Percentiles rank a stretch among this genome's conserved stretches.
These are phyloP conservation scores for Bromus sterilis DNA, from an alignment of 176 grass and related monocot species.

Conservation along the genomic window DNA sequence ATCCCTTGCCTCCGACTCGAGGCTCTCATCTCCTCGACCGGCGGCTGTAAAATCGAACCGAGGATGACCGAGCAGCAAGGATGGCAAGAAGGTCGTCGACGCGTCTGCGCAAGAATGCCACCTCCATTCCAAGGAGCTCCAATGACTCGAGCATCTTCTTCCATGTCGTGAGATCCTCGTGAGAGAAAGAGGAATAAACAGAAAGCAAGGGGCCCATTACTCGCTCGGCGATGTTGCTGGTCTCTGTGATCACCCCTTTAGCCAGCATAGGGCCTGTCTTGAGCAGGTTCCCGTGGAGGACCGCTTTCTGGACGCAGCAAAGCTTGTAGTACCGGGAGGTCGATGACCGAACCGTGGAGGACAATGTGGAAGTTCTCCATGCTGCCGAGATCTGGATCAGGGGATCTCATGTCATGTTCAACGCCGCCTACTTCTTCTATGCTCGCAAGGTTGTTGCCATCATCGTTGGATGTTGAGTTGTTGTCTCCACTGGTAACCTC, in stretches of 20 bases:
- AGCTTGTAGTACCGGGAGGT: constrained; percentile 30
- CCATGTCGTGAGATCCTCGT: not conserved
- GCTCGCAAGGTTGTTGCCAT: not conserved
- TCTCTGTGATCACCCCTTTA: constrained; percentile 29
- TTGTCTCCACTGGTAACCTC: not conserved
- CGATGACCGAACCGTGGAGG: constrained; percentile 1
- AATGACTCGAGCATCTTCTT: constrained; percentile 31
- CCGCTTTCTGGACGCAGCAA: constrained; percentile 9
- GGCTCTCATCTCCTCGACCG: no score
- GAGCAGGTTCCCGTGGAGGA: constrained; percentile 25
- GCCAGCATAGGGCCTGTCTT: not conserved
- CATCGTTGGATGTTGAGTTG: not conserved
- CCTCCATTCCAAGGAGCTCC: constrained; percentile 27
- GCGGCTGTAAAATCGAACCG: not conserved
- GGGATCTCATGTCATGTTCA: not conserved
- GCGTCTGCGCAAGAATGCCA: not conserved
- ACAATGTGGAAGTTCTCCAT: constrained; percentile 11
- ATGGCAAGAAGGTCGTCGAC: not conserved
- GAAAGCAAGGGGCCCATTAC: not conserved
- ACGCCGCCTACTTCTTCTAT: not conserved
- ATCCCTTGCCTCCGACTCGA: not conserved
- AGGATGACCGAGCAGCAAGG: not conserved
- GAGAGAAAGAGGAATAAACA: not conserved
- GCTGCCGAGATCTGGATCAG: not conserved
- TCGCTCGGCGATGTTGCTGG: not conserved